phyloP scores from a whole-genome alignment of 2,329 filamentous ascomycete species.

The Sclerotinia minor region DNA sequence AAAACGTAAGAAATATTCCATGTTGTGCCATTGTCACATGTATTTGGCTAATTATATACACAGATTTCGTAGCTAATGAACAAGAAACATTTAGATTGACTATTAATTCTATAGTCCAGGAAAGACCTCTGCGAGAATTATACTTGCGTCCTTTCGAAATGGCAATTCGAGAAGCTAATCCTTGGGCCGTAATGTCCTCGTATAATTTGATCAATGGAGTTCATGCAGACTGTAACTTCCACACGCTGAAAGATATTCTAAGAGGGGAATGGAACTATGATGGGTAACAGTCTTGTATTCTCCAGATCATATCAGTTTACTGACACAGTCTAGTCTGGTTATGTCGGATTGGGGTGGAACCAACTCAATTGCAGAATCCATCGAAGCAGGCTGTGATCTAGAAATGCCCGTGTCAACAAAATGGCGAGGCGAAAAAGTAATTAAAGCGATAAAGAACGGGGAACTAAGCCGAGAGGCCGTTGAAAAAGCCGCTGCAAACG shows the following conservation, averaged over 20 bases:
- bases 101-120: conserved; percentile 63
- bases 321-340: conserved; percentile 47
- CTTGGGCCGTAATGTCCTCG: conserved; percentile 68
- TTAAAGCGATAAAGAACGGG: conserved; percentile 53
- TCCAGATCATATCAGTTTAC: not conserved
- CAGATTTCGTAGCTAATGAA: conserved; percentile 70
- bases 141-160: conserved; percentile 77
- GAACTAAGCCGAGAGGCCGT: conserved; percentile 51
- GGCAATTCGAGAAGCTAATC: conserved; percentile 66
- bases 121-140: conserved; percentile 66
- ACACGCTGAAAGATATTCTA: conserved; percentile 57
- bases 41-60: conserved; percentile 23
- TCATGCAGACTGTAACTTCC: conserved; percentile 58
- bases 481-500: conserved; percentile 59
- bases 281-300: conserved; percentile 46
- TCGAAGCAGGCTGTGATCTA: conserved; percentile 57
- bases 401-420: conserved; percentile 59
- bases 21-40: conserved; percentile 3
- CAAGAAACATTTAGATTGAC: conserved; percentile 68
- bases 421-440: conserved; percentile 58
- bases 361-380: conserved; percentile 57
- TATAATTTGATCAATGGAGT: conserved; percentile 68
- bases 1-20: conserved; percentile 58
- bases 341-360: conserved; percentile 61
- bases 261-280: conserved; percentile 64